Conservation (phyloP, 495 filamentous ascomycete species). For the Cairneyella variabilis region DNA sequence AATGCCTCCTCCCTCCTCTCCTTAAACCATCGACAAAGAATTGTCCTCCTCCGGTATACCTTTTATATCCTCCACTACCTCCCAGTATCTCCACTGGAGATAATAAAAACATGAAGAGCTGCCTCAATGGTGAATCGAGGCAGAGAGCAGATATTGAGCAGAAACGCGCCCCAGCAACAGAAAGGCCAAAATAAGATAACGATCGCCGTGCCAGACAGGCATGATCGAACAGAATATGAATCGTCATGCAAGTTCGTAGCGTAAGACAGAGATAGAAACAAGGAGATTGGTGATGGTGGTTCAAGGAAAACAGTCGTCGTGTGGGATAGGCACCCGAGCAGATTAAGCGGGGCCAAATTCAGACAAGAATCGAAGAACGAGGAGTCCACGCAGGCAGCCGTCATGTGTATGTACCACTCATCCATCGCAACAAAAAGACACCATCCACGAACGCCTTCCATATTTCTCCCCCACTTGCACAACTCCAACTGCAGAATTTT, state of each 20-base stretch:
- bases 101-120: conserved; percentile 21
- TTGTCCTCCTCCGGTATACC: neutral
- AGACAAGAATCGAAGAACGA: conserved; percentile 31
- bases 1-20: conserved; percentile 6
- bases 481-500: conserved; percentile 28
- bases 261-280: conserved; percentile 30
- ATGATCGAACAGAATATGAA: conserved; percentile 42
- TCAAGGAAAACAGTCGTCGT: conserved; percentile 32
- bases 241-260: conserved; percentile 52
- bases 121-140: conserved; percentile 5
- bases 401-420: conserved; percentile 32
- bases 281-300: conserved; percentile 26
- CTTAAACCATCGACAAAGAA: conserved; percentile 4
- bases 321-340: conserved; percentile 37
- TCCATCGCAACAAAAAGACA: conserved; percentile 28
- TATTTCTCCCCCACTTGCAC: conserved; percentile 16
- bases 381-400: conserved; percentile 29
- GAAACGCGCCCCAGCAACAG: conserved; percentile 25
- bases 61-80: conserved; percentile 11
- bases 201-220: conserved; percentile 51
- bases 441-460: conserved; percentile 21
- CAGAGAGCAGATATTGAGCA: conserved; percentile 10
- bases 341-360: conserved; percentile 36
- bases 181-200: conserved; percentile 18
- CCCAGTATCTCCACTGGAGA: conserved; percentile 24